Base-by-base conservation (phyloP, 352 stramenopile genomes). In the Chrysophaeum taylorii region DNA sequence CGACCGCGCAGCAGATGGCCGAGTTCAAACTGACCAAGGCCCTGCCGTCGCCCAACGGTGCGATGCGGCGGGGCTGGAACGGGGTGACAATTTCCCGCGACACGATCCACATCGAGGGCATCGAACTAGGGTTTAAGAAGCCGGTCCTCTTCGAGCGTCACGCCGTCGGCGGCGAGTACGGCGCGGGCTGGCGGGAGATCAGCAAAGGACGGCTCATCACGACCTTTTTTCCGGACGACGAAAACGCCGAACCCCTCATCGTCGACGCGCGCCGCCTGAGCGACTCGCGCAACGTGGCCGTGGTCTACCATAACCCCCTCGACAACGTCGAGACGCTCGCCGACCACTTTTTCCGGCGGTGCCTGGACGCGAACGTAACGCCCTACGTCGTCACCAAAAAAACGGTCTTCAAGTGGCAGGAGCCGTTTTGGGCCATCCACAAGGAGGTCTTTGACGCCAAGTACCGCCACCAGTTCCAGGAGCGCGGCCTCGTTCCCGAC, bases 351-450 rank as follows among this genome's bases (percentile, higher is more conserved):
- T 92, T 91, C 73, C 75, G 81, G 29, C 71, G 86, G 62, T 91
- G 85, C 72, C 75, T 91, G 37, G 79, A 91, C 37, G 77, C 76
- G 12, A 76, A 85, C 37, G 83, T 92, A 33, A 89, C 84, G 14
- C 86, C 86, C 2, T 92, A 91, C 74, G 80, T 92, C 77, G 86
- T 92, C 31, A 92, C 86, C 23, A 92, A 92, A 72, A 92, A 92
- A 78, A 92, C 86, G 31, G 86, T 92, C 27, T 92, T 92, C 79
- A 92, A 92, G 75, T 92, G 86, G 86, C 86, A 92, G 77, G 86
- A 92, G 74, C 83, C 83, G 69, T 92, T 91, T 63, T 92, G 86
- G 86, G 76, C 70, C n/a, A 86, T 76, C 37, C 88, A 89, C 82
- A 91, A 91, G 74, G 69, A 85, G 37, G 76, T 92, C 15, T 92